Conservation (phyloP, 2,329 filamentous ascomycete species). For the Fusarium sp. region DNA sequence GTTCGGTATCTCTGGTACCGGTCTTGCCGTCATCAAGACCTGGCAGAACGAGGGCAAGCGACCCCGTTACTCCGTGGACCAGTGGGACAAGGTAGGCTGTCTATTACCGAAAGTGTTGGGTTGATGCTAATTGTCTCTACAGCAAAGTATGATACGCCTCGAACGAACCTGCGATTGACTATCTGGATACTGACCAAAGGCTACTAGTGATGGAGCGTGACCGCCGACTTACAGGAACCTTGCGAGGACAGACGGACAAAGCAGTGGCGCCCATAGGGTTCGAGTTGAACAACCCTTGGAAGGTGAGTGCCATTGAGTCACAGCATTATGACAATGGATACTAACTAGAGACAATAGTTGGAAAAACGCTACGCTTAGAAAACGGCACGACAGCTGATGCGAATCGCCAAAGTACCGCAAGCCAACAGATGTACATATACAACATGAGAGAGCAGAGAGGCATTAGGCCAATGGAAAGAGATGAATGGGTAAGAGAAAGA, state of each 20-base stretch:
- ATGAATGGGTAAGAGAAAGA: slow-evolving; percentile 22
- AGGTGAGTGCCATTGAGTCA: slow-evolving; percentile 56
- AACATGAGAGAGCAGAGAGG: slow-evolving; percentile 16
- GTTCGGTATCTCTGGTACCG: slow-evolving; percentile 71
- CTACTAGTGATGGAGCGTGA: slow-evolving; percentile 73
- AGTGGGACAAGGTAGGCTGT: slow-evolving; percentile 70
- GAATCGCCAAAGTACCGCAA: slow-evolving; percentile 17
- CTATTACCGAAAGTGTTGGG: background rate
- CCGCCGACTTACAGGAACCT: slow-evolving; percentile 67
- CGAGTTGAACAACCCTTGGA: slow-evolving; percentile 74
- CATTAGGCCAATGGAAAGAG: slow-evolving; percentile 6
- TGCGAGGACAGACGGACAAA: slow-evolving; percentile 69
- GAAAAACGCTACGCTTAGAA: slow-evolving; percentile 64
- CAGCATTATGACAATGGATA: background rate
- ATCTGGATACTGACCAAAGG: slow-evolving; percentile 9
- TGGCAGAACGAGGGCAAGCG: slow-evolving; percentile 72
- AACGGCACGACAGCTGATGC: slow-evolving; percentile 15
- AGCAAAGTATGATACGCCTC: slow-evolving; percentile 65
- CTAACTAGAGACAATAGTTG: slow-evolving; percentile 52
- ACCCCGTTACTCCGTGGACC: slow-evolving; percentile 69
- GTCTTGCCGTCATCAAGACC: slow-evolving; percentile 67
- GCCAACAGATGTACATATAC: slow-evolving; percentile 37
- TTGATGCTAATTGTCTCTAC: slow-evolving; percentile 46
- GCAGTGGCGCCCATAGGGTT: slow-evolving; percentile 68
- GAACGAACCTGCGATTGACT: background rate